A percentile compares a stretch with the other conserved stretches of the same genome.
Evolutionary conservation across 1,284 basidiomycete genomes (phyloP).

Genomic region (Phaffia rhodozyma): DNA sequence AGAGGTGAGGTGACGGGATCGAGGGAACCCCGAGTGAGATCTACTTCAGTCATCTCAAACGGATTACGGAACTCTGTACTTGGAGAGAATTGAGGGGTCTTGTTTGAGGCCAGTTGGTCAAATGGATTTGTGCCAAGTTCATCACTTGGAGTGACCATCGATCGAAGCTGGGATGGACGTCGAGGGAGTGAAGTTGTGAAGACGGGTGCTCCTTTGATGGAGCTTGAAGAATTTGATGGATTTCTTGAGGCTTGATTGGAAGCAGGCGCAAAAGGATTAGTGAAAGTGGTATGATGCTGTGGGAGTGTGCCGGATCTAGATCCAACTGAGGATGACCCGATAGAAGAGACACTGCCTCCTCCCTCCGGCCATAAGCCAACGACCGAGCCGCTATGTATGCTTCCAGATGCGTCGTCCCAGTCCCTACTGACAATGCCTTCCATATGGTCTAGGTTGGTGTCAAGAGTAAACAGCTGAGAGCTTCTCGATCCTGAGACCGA

Average conservation of each 20-base stretch:
- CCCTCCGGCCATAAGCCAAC: slow-evolving; percentile 7
- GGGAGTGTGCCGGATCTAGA: not conserved
- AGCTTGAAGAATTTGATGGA: slow-evolving; percentile 29
- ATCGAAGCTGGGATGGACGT: slow-evolving; percentile 33
- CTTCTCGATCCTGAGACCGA: too few relatives aligned
- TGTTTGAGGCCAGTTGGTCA: not conserved
- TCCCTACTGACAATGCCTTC: slow-evolving; percentile 57
- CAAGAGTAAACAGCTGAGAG: slow-evolving; percentile 41
- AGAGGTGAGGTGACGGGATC: not conserved
- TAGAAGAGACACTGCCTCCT: slow-evolving; percentile 23
- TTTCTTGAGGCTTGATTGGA: slow-evolving; percentile 4
- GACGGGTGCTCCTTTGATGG: slow-evolving; percentile 25
- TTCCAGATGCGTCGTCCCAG: not conserved
- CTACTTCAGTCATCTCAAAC: not conserved
- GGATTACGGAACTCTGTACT: slow-evolving; percentile 12
- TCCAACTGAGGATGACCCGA: not conserved
- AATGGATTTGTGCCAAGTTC: slow-evolving; percentile 20
- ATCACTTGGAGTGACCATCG: slow-evolving; percentile 29
- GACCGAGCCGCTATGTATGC: slow-evolving; percentile 12
- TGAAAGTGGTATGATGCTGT: slow-evolving; percentile 4
- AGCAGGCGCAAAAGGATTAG: slow-evolving; percentile 24
- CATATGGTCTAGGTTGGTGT: slow-evolving; percentile 68
- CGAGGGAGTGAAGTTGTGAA: slow-evolving; percentile 26
- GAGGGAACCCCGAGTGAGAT: slow-evolving; percentile 5
- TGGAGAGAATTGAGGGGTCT: not conserved